phyloP scores from a whole-genome alignment of 306 rosid genomes.

The Quercus aquifolioides region DNA sequence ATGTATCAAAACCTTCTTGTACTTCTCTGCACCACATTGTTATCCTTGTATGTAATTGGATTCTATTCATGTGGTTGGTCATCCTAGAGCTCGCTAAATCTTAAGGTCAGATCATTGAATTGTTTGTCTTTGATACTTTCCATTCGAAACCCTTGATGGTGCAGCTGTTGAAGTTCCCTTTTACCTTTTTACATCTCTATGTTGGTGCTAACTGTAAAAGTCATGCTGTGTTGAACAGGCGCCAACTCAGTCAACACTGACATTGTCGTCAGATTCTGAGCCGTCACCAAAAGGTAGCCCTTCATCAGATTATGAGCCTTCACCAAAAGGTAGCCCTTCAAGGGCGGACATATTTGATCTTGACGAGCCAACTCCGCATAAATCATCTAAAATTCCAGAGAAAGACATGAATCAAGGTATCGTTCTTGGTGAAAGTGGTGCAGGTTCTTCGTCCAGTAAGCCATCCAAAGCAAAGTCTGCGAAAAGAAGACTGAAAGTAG shows the following conservation, averaged over 20 bases:
- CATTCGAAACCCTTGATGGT: neutral
- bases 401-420: conserved; percentile 18
- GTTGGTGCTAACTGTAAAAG: conserved; percentile 5
- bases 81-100: neutral
- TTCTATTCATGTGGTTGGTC: neutral
- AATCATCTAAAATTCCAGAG: conserved; percentile 29
- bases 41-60: neutral
- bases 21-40: neutral
- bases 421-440: conserved; percentile 15
- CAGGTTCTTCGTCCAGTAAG: conserved; percentile 27
- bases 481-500: conserved; percentile 18
- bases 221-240: conserved; percentile 40
- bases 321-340: conserved; percentile 29
- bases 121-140: neutral
- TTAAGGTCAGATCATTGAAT: neutral
- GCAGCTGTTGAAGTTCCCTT: neutral
- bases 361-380: conserved; percentile 34
- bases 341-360: conserved; percentile 26
- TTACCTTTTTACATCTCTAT: neutral
- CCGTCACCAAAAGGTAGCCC: conserved; percentile 31
- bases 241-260: conserved; percentile 44
- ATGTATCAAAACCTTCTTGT: neutral
- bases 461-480: conserved; percentile 27
- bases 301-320: conserved; percentile 59
- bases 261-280: conserved; percentile 62